A percentile compares a stretch with the other conserved stretches of the same genome.
phyloP scores from a whole-genome alignment of 768 basidiomycete genomes.

The Collybia nuda region DNA sequence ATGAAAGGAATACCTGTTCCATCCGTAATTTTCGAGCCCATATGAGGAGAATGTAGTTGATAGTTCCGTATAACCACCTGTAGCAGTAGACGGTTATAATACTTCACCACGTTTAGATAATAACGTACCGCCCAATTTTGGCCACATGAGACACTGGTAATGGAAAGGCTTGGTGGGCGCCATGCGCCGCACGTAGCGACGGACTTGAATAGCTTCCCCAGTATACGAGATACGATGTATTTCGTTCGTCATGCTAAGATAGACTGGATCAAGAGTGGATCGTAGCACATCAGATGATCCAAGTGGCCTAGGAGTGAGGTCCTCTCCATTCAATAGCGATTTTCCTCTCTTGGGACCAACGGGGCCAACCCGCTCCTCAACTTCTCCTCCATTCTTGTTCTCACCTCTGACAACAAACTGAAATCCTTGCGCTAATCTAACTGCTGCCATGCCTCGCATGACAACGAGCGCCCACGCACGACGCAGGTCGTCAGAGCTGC shows the following conservation, averaged over 20 bases:
- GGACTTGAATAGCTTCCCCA: slow-evolving; percentile 87
- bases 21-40: slow-evolving; percentile 80
- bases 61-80: slow-evolving; percentile 79
- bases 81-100: not conserved
- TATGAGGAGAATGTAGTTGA: slow-evolving; percentile 74
- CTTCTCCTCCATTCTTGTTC: slow-evolving; percentile 20
- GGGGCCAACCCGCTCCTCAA: slow-evolving; percentile 24
- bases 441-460: slow-evolving; percentile 93
- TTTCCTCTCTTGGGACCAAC: slow-evolving; percentile 44
- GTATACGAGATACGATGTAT: slow-evolving; percentile 92
- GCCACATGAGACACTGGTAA: slow-evolving; percentile 94
- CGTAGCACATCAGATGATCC: slow-evolving; percentile 68
- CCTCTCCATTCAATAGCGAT: slow-evolving; percentile 57
- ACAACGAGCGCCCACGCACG: slow-evolving; percentile 75
- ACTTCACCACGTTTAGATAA: not conserved
- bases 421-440: slow-evolving; percentile 91
- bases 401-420: slow-evolving; percentile 76
- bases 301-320: slow-evolving; percentile 49
- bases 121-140: slow-evolving; percentile 66
- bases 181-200: slow-evolving; percentile 79
- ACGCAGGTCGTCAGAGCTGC: slow-evolving; percentile 55
- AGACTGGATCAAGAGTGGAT: slow-evolving; percentile 70
- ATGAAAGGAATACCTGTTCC: slow-evolving; percentile 65
- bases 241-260: slow-evolving; percentile 92
- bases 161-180: slow-evolving; percentile 60